Evolutionary conservation across 2,329 filamentous ascomycete species (phyloP).

Genomic region (Aspergillus awamori): DNA sequence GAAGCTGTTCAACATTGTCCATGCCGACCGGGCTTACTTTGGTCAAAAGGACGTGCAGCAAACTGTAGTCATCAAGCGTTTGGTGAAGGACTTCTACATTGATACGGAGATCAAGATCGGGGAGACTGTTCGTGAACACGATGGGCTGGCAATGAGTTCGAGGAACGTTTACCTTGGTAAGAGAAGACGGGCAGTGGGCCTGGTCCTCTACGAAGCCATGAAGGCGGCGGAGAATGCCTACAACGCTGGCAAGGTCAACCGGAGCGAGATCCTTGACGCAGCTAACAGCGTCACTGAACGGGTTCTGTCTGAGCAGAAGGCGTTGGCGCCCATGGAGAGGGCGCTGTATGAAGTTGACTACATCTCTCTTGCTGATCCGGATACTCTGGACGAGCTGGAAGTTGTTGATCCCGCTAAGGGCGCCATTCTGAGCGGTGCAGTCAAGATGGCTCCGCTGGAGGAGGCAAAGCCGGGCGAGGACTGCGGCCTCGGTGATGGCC

Average conservation of each 20-base stretch:
- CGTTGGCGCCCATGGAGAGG: constrained; percentile 61
- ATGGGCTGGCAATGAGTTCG: constrained; percentile 88
- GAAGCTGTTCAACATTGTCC: constrained; percentile 85
- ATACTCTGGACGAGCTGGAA: constrained; percentile 77
- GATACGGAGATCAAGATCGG: constrained; percentile 74
- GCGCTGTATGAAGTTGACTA: constrained; percentile 86
- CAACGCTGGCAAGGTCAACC: constrained; percentile 53
- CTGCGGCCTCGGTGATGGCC: constrained; percentile 68
- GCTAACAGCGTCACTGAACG: constrained; percentile 64
- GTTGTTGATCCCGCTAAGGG: constrained; percentile 70
- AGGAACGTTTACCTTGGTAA: constrained; percentile 89
- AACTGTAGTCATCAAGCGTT: constrained; percentile 81
- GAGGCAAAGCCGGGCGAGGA: constrained; percentile 70
- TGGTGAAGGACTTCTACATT: constrained; percentile 86
- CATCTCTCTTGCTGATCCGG: constrained; percentile 83
- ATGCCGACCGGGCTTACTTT: constrained; percentile 82
- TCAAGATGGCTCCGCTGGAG: constrained; percentile 86
- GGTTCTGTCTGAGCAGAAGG: constrained; percentile 63
- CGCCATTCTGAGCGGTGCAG: constrained; percentile 83
- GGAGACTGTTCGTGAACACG: constrained; percentile 72
- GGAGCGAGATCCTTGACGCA: constrained; percentile 71
- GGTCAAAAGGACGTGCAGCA: constrained; percentile 98
- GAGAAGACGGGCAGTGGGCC: constrained; percentile 70
- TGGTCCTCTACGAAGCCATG: constrained; percentile 71
- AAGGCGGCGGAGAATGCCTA: constrained; percentile 71